These are phyloP conservation scores for Zasmidium cellare DNA, from an alignment of 2,329 filamentous ascomycete genomes.

Conservation along the genomic window DNA sequence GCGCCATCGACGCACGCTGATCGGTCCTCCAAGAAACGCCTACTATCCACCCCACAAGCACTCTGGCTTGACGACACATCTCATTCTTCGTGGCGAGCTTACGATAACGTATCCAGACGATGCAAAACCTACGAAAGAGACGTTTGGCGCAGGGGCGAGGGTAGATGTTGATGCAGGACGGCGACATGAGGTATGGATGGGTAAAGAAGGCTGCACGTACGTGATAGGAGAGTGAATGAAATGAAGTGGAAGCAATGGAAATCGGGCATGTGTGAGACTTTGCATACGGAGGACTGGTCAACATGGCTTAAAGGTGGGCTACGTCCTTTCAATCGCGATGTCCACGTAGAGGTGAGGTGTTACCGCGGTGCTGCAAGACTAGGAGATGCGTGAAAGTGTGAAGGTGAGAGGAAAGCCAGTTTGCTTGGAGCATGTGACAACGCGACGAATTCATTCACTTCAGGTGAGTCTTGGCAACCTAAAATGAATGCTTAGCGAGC, in stretches of 20 bases:
- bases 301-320: too few species aligned
- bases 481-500: too few species aligned
- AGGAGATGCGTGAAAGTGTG: too few species aligned
- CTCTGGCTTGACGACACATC: constrained; percentile 64
- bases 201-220: constrained; percentile 61
- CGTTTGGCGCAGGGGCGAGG: constrained; percentile 60
- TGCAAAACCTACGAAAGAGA: constrained; percentile 54
- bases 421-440: too few species aligned
- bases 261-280: too few species aligned
- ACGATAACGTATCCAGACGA: constrained; percentile 69
- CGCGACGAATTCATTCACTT: background rate
- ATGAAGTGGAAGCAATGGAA: too few species aligned
- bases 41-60: constrained; percentile 71
- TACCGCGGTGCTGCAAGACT: too few species aligned
- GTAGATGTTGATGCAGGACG: constrained; percentile 66
- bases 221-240: constrained; percentile 22
- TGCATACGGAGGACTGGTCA: too few species aligned
- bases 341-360: too few species aligned
- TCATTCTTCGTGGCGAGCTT: constrained; percentile 65
- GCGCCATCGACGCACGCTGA: background rate
- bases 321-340: too few species aligned
- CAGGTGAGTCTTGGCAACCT: background rate
- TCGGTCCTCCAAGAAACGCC: constrained; percentile 53
- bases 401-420: too few species aligned
- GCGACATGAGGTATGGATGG: constrained; percentile 70